Percentiles rank a stretch among this genome's conserved stretches.
Conservation (phyloP, 768 basidiomycete species). For the Agaricus subrufescens region DNA sequence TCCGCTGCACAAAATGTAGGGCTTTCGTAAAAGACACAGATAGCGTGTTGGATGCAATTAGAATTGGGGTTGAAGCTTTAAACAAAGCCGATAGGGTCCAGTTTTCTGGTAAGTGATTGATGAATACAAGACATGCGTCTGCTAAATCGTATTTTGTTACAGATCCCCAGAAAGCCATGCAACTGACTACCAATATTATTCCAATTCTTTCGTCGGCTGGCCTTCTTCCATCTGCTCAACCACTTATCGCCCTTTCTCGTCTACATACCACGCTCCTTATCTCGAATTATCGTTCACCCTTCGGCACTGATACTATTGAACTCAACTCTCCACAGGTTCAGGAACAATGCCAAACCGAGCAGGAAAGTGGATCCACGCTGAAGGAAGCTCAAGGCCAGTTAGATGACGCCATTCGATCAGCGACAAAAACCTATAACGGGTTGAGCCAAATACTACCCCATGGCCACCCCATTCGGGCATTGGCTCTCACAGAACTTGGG, state of each 20-base stretch:
- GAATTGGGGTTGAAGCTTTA: constrained; percentile 69
- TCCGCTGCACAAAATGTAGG: constrained; percentile 54
- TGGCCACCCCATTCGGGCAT: constrained; percentile 75
- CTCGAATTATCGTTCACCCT: constrained; percentile 33
- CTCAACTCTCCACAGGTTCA: constrained; percentile 21
- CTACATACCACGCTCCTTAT: constrained; percentile 69
- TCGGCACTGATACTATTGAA: constrained; percentile 16
- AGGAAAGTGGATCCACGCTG: constrained; percentile 1
- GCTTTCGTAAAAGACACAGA: constrained; percentile 42
- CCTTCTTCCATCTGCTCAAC: constrained; percentile 66
- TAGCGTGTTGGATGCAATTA: constrained; percentile 55
- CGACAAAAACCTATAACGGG: constrained; percentile 50
- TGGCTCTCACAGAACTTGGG: constrained; percentile 75
- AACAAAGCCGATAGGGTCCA: constrained; percentile 67
- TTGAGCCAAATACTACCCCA: constrained; percentile 45
- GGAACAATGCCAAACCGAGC: background rate
- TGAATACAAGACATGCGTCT: background rate
- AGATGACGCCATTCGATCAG: constrained; percentile 59
- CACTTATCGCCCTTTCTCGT: constrained; percentile 70
- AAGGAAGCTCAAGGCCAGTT: constrained; percentile 44
- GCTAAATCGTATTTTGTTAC: constrained; percentile 1
- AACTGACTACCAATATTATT: constrained; percentile 60
- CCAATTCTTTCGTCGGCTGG: constrained; percentile 57
- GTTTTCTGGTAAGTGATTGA: constrained; percentile 41
- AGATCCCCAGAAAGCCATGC: constrained; percentile 58